phyloP scores from a whole-genome alignment of 2,329 filamentous ascomycete genomes.

The Aspergillus sojae region DNA sequence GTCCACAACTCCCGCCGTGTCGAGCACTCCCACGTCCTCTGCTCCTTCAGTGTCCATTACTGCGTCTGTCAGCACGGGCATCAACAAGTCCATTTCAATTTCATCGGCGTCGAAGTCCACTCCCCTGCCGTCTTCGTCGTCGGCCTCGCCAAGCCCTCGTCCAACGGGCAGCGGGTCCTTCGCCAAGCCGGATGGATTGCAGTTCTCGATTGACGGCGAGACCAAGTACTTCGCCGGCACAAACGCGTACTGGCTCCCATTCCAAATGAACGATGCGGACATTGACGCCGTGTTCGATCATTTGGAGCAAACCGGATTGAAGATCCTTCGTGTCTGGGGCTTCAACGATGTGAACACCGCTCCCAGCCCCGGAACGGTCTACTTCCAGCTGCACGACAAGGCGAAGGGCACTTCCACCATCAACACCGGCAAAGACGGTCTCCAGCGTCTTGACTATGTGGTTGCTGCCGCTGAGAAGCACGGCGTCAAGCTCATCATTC shows the following conservation, averaged over 20 bases:
- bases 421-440: not conserved
- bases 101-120: not conserved
- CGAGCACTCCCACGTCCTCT: not conserved
- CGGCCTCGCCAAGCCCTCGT: not conserved
- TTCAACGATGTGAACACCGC: conserved; percentile 21
- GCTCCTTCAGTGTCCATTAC: not conserved
- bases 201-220: conserved; percentile 19
- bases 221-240: conserved; percentile 20
- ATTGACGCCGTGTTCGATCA: not conserved
- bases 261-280: conserved; percentile 11
- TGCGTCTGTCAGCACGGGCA: not conserved
- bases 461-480: conserved; percentile 14
- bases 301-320: conserved; percentile 8
- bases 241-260: conserved; percentile 20
- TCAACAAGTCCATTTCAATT: not conserved
- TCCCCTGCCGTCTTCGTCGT: not conserved
- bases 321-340: conserved; percentile 20
- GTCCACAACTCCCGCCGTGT: not conserved
- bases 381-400: conserved; percentile 16
- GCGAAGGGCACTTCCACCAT: conserved; percentile 17
- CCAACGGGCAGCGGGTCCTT: not conserved
- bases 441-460: conserved; percentile 19
- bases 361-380: conserved; percentile 10
- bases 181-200: not conserved
- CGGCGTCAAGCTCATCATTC: conserved; percentile 18